Evolutionary conservation across 2,329 filamentous ascomycete species (phyloP), one percentile per base, ranked within the genome.

Genomic region (Plectosphaerella plurivora): DNA sequence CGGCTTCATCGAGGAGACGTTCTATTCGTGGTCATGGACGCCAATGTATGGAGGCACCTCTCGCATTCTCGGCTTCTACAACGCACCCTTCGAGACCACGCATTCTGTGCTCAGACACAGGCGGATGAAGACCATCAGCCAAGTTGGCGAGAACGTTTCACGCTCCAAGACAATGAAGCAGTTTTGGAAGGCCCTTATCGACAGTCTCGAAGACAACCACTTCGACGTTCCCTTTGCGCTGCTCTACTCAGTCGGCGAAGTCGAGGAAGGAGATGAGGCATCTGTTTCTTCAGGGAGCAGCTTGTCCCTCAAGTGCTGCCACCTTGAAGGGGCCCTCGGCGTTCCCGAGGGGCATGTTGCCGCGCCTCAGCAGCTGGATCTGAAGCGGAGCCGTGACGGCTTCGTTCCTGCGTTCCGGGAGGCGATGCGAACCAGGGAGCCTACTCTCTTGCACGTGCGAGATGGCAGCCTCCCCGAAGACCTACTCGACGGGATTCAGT

Each of bases 401-500:
- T 69, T 71, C 24, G 62, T 69, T 0, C 67, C 69, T 0, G 64
- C 66, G 0, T 70, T 71, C n/a, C 57, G 69, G 10, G 67, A 70
- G 47, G 68, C 69, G 7, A 70, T 71, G 63, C 59, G 67, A 0
- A 68, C 63, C 1, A 56, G 67, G 12, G 68, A 70, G 36, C 67
- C 68, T 0, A 68, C 65, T 0, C 47, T 66, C 9, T 50, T 68
- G 3, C 59, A 63, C 37, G 63, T 62, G 4, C 51, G 62, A 11
- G 63, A 69, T 51, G 73, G 73, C 3, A 81, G 80, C 18, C 67
- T 86, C 5, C 79, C 82, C 7, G 60, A 70, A 16, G 65, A 69
- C 20, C 67, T 85, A 54, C 70, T 84, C 49, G 72, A 79, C 35
- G 79, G 78, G 3, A 73, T 86, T 37, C 65, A 60, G 3, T 77